These are phyloP conservation scores for Chalciporus sp. DNA, from an alignment of 1,284 basidiomycete genomes.

Conservation along the genomic window DNA sequence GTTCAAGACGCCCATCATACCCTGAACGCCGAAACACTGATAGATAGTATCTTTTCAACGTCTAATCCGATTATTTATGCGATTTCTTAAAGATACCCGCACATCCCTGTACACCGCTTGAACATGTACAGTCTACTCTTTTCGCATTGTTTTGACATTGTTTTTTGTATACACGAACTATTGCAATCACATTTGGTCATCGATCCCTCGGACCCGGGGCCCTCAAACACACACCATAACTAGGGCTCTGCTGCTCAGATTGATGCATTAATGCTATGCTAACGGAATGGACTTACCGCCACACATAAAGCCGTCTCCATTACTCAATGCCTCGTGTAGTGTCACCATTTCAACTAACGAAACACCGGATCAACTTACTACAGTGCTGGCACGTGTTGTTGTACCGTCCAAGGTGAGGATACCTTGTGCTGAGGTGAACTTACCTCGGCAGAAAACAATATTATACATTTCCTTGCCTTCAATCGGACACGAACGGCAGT, in stretches of 20 bases:
- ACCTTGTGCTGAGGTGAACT: conserved; percentile 20
- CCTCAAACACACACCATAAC: background rate
- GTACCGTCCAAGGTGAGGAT: conserved; percentile 5
- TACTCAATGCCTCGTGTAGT: conserved; percentile 19
- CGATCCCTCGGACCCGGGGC: too few species aligned
- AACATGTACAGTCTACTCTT: conserved; percentile 2
- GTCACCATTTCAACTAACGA: conserved; percentile 15
- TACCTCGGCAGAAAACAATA: conserved; percentile 19
- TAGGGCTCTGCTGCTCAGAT: background rate
- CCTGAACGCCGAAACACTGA: conserved; percentile 15
- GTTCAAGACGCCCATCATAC: conserved; percentile 39
- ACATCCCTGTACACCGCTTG: conserved; percentile 12
- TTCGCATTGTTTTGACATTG: background rate
- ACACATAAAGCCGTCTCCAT: background rate
- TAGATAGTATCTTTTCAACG: background rate
- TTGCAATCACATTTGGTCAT: too few species aligned
- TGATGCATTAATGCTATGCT: conserved; percentile 6
- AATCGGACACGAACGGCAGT: conserved; percentile 10
- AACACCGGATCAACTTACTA: conserved; percentile 24
- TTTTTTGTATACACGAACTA: background rate
- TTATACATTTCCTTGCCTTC: conserved; percentile 6
- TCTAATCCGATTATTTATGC: conserved; percentile 16
- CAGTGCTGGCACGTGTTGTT: conserved; percentile 18
- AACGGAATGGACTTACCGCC: background rate
- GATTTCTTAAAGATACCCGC: conserved; percentile 21